Conservation (phyloP, 139 green algal species). For the Trebouxia sp. region DNA sequence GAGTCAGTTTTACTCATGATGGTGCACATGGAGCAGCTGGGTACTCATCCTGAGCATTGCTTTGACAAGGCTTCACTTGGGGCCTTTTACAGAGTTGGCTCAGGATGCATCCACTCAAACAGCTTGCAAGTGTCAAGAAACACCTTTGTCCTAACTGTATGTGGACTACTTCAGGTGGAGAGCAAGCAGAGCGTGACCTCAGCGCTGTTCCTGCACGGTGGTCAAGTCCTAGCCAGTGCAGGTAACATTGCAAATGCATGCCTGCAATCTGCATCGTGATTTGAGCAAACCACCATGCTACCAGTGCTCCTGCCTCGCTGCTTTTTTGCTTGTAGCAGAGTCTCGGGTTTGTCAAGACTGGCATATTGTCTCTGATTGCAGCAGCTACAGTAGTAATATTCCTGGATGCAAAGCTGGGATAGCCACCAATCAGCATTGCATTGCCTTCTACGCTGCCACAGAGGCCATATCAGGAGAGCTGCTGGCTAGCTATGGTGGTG, state of each 20-base stretch:
- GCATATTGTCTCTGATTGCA: neutral
- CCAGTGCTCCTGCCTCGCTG: neutral
- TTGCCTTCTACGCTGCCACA: too few species aligned
- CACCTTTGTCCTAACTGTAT: neutral
- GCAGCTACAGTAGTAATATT: neutral
- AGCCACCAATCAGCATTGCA: too few species aligned
- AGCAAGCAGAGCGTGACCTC: conserved; percentile 60
- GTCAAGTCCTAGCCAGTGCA: conserved; percentile 53
- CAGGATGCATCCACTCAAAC: neutral
- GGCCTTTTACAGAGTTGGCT: too few species aligned
- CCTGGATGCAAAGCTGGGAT: neutral
- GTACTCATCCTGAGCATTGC: too few species aligned
- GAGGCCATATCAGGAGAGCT: too few species aligned
- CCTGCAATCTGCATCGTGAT: neutral
- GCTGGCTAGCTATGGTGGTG: too few species aligned
- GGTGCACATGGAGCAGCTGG: too few species aligned
- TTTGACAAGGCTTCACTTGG: too few species aligned
- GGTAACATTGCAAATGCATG: conserved; percentile 32
- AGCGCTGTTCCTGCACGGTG: conserved; percentile 57
- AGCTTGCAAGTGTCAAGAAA: neutral
- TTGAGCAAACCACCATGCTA: neutral
- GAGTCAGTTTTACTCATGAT: too few species aligned
- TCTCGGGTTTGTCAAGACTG: neutral
- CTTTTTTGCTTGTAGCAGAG: neutral
- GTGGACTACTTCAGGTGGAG: conserved; percentile 16